These are phyloP conservation scores for Talaromyces wortmannii DNA, from an alignment of 495 filamentous ascomycete species.

Conservation along the genomic window DNA sequence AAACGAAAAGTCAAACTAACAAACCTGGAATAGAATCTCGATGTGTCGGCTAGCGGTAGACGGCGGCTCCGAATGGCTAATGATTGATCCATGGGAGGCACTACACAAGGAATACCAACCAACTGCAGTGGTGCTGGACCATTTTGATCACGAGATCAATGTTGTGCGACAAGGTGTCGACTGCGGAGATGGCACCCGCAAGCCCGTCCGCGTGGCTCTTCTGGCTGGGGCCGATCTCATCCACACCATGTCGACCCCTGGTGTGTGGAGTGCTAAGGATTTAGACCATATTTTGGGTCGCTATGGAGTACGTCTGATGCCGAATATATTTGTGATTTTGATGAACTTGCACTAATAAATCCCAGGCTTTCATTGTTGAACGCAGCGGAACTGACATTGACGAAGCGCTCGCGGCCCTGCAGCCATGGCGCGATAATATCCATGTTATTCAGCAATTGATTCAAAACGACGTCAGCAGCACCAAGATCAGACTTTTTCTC, in stretches of 20 bases:
- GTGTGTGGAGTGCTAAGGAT: conserved; percentile 77
- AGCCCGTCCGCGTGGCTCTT: conserved; percentile 62
- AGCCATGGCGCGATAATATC: conserved; percentile 72
- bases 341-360: not conserved
- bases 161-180: conserved; percentile 67
- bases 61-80: conserved; percentile 67
- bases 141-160: conserved; percentile 87
- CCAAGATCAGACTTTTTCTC: conserved; percentile 80
- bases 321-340: not conserved
- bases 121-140: conserved; percentile 81
- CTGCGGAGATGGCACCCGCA: conserved; percentile 49
- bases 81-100: conserved; percentile 80
- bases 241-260: conserved; percentile 73
- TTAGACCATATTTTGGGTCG: conserved; percentile 79
- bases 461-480: conserved; percentile 83
- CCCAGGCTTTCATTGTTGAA: conserved; percentile 75
- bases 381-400: conserved; percentile 85
- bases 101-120: conserved; percentile 76
- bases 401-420: conserved; percentile 67
- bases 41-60: conserved; percentile 80
- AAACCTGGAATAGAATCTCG: conserved; percentile 25
- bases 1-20: not conserved
- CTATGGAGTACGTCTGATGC: conserved; percentile 51
- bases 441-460: conserved; percentile 84
- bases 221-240: conserved; percentile 79